Evolutionary conservation across 352 stramenopile genomes (phyloP).

Genomic region (Elongisporangium senticosum): DNA sequence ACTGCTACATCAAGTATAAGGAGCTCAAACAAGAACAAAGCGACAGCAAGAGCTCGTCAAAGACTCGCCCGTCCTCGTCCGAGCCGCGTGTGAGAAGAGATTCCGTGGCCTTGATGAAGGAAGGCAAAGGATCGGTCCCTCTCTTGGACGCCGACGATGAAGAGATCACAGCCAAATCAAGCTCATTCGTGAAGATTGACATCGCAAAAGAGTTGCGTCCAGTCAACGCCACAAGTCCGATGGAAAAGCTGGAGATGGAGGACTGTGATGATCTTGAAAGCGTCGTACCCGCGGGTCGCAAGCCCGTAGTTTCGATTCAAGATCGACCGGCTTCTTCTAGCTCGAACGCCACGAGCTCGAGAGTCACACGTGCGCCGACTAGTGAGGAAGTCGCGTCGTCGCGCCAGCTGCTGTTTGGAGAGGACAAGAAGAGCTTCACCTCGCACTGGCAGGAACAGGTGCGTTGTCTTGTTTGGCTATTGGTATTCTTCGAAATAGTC

Average conservation of each 20-base stretch:
- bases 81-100: neutral
- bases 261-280: slow-evolving; percentile 44
- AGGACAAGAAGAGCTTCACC: slow-evolving; percentile 49
- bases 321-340: neutral
- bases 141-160: neutral
- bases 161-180: neutral
- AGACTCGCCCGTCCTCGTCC: neutral
- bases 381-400: slow-evolving; percentile 40
- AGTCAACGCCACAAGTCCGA: neutral
- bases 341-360: neutral
- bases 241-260: slow-evolving; percentile 35
- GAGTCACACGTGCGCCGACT: slow-evolving; percentile 15
- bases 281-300: neutral
- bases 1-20: slow-evolving; percentile 86
- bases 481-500: neutral
- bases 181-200: neutral
- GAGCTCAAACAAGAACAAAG: slow-evolving; percentile 62
- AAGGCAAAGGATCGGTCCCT: neutral
- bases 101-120: neutral
- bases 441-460: slow-evolving; percentile 71
- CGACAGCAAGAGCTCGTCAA: neutral
- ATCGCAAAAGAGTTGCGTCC: neutral
- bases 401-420: slow-evolving; percentile 53
- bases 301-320: neutral
- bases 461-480: slow-evolving; percentile 5